Evolutionary conservation across 2,329 filamentous ascomycete genomes (phyloP).

Genomic region (Orbilia ellipsospora): DNA sequence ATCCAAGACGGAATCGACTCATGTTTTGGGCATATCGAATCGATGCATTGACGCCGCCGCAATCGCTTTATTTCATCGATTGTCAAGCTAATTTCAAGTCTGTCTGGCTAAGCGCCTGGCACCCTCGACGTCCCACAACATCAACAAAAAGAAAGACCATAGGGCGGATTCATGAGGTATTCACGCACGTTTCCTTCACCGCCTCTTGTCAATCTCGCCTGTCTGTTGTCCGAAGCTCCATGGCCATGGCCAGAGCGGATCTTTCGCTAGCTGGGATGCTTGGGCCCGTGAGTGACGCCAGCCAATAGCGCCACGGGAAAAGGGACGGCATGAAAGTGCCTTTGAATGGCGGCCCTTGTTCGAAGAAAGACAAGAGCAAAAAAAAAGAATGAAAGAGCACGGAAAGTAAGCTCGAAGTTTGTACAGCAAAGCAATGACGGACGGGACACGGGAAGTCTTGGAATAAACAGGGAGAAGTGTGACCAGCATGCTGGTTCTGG

Average conservation of each 20-base stretch:
- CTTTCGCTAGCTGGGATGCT: constrained; percentile 11
- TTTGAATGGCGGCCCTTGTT: constrained; percentile 48
- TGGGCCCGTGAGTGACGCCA: constrained; percentile 3
- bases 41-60: constrained; percentile 42
- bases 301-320: constrained; percentile 37
- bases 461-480: constrained; percentile 18
- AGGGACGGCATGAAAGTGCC: constrained; percentile 49
- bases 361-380: constrained; percentile 5
- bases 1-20: too few species aligned
- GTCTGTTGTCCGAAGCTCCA: constrained; percentile 41
- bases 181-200: too few species aligned
- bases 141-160: too few species aligned
- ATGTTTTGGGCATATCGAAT: background rate
- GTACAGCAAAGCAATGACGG: constrained; percentile 32
- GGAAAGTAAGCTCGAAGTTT: background rate
- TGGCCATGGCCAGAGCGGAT: constrained; percentile 6
- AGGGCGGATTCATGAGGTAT: too few species aligned
- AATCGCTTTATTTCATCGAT: constrained; percentile 12
- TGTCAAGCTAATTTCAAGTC: too few species aligned
- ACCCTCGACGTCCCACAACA: background rate
- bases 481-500: constrained; percentile 55
- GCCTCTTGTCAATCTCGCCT: background rate
- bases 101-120: constrained; percentile 39
- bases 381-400: background rate
- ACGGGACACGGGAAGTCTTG: constrained; percentile 24